These are phyloP conservation scores for Diddensiella transvaalensis DNA, from an alignment of 805 yeast species.

Conservation along the genomic window DNA sequence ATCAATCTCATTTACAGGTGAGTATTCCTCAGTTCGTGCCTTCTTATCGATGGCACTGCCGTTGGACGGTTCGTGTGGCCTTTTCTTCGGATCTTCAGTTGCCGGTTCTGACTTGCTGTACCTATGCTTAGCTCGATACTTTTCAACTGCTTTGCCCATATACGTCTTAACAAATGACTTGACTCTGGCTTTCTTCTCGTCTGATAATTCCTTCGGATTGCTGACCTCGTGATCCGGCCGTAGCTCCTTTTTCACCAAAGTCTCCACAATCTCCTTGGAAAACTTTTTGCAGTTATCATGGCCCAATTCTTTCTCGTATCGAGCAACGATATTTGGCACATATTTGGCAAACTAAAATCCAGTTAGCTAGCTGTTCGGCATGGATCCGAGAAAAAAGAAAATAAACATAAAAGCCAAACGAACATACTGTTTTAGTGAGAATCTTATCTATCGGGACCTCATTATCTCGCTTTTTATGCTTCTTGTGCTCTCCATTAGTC, in stretches of 20 bases:
- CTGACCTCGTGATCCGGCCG: slow-evolving; percentile 34
- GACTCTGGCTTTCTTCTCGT: slow-evolving; percentile 66
- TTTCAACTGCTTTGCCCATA: slow-evolving; percentile 21
- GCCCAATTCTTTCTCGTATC: slow-evolving; percentile 62
- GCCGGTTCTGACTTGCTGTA: too few relatives aligned
- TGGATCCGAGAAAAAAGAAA: slow-evolving; percentile 1
- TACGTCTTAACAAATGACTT: slow-evolving; percentile 51
- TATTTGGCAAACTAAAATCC: slow-evolving; percentile 57
- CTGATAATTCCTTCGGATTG: slow-evolving; percentile 52
- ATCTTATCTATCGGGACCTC: slow-evolving; percentile 5
- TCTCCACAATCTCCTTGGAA: slow-evolving; percentile 72
- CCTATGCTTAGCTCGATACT: slow-evolving; percentile 10
- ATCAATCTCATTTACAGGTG: not conserved
- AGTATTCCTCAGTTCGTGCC: not conserved
- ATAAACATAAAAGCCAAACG: not conserved
- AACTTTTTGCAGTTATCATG: slow-evolving; percentile 70
- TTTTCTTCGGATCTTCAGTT: slow-evolving; percentile 8
- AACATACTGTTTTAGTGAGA: slow-evolving; percentile 13
- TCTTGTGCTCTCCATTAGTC: slow-evolving; percentile 25
- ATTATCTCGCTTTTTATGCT: slow-evolving; percentile 13
- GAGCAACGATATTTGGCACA: slow-evolving; percentile 75
- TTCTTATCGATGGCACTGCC: not conserved
- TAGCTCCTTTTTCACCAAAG: slow-evolving; percentile 65
- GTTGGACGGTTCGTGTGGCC: not conserved
- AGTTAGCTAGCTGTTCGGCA: not conserved